Conservation (phyloP, 2,329 filamentous ascomycete genomes). For the Aspergillus brunneoviolaceus region DNA sequence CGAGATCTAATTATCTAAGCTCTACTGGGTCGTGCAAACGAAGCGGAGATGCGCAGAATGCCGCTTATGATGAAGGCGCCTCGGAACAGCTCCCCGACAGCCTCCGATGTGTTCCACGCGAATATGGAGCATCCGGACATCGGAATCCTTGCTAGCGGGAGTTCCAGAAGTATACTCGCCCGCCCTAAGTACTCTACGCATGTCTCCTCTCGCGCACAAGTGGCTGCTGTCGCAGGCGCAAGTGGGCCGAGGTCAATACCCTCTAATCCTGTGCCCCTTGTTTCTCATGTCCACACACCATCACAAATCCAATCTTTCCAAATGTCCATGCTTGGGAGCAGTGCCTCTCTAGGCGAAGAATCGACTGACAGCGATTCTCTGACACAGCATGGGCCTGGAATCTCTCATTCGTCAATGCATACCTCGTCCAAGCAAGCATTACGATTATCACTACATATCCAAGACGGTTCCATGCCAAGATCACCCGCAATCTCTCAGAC, state of each 20-base stretch:
- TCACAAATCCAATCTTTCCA: slow-evolving; percentile 52
- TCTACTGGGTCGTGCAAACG: slow-evolving; percentile 25
- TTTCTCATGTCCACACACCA: slow-evolving; percentile 55
- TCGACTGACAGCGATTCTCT: slow-evolving; percentile 47
- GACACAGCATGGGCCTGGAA: slow-evolving; percentile 24
- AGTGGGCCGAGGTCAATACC: slow-evolving; percentile 53
- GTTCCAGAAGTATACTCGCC: slow-evolving; percentile 36
- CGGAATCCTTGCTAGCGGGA: slow-evolving; percentile 49
- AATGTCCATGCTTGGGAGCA: slow-evolving; percentile 48
- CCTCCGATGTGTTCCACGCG: slow-evolving; percentile 56
- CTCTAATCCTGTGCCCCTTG: slow-evolving; percentile 57
- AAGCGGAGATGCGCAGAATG: slow-evolving; percentile 50
- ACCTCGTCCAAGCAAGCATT: slow-evolving; percentile 31
- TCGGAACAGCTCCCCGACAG: slow-evolving; percentile 47
- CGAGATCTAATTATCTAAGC: slow-evolving; percentile 16
- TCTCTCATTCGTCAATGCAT: slow-evolving; percentile 30
- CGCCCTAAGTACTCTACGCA: slow-evolving; percentile 55
- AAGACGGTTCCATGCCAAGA: slow-evolving; percentile 46
- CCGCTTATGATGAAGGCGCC: slow-evolving; percentile 57
- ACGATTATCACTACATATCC: slow-evolving; percentile 38
- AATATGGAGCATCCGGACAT: slow-evolving; percentile 58
- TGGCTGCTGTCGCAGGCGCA: slow-evolving; percentile 45
- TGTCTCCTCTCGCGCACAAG: slow-evolving; percentile 55
- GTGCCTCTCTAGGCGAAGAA: slow-evolving; percentile 44
- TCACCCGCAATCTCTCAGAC: slow-evolving; percentile 54